Evolutionary conservation across 495 filamentous ascomycete species (phyloP).

Genomic region (Bacidia gigantensis): DNA sequence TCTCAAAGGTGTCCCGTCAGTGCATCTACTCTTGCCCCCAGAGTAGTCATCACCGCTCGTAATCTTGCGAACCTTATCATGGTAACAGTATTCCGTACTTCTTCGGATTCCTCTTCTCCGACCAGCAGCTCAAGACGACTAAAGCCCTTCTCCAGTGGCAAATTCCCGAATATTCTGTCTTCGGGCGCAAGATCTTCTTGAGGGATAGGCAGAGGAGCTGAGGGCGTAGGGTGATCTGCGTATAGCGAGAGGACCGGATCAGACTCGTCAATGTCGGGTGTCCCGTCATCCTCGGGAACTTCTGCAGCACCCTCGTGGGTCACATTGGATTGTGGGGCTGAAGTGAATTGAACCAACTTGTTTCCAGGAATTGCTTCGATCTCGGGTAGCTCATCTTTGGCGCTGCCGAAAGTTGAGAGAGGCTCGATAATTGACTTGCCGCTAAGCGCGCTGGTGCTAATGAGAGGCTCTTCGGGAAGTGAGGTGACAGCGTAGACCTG

Average conservation of each 20-base stretch:
- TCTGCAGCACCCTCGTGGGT: conserved; percentile 19
- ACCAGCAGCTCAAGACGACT: conserved; percentile 46
- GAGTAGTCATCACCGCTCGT: conserved; percentile 38
- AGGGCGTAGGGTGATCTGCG: conserved; percentile 27
- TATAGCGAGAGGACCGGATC: conserved; percentile 49
- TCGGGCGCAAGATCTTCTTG: conserved; percentile 3
- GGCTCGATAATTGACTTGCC: conserved; percentile 39
- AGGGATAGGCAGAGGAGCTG: conserved; percentile 6
- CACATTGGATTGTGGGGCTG: not conserved
- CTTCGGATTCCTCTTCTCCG: conserved; percentile 30
- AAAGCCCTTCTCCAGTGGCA: conserved; percentile 43
- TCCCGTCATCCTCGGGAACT: conserved; percentile 26
- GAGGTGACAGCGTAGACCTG: conserved; percentile 70
- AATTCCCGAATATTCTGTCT: conserved; percentile 37
- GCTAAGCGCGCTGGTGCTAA: conserved; percentile 43
- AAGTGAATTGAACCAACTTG: conserved; percentile 17
- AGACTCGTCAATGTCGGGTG: conserved; percentile 40
- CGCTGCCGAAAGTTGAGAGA: conserved; percentile 28
- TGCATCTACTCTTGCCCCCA: conserved; percentile 33
- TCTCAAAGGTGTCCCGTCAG: conserved; percentile 34
- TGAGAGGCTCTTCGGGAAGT: conserved; percentile 53
- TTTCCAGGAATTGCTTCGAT: conserved; percentile 29
- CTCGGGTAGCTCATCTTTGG: conserved; percentile 38
- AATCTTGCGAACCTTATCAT: conserved; percentile 30
- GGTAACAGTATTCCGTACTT: conserved; percentile 16